Conservation (phyloP, 805 yeast species). For the Metschnikowia kofuensis region DNA sequence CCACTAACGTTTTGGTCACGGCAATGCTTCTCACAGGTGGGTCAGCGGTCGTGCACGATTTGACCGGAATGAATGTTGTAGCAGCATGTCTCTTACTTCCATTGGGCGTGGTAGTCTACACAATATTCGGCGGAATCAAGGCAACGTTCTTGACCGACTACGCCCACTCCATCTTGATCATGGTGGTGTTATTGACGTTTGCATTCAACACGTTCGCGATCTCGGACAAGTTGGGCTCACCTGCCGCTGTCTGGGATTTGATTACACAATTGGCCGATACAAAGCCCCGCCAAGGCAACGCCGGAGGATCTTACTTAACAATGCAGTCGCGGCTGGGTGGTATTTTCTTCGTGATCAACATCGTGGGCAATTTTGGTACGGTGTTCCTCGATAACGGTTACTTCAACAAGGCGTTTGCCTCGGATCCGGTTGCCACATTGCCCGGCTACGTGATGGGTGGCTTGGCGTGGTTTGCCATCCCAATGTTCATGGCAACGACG, state of each 20-base stretch:
- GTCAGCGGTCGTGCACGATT: conserved; percentile 71
- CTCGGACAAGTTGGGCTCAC: conserved; percentile 69
- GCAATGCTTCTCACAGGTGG: conserved; percentile 93
- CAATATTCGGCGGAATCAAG: conserved; percentile 45
- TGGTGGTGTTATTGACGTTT: conserved; percentile 72
- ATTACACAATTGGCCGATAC: conserved; percentile 57
- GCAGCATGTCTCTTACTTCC: conserved; percentile 85
- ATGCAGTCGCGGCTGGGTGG: conserved; percentile 86
- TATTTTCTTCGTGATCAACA: conserved; percentile 79
- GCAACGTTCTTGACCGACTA: conserved; percentile 46
- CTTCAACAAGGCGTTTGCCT: conserved; percentile 86
- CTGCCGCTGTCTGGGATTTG: conserved; percentile 73
- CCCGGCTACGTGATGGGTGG: conserved; percentile 91
- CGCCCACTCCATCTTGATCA: conserved; percentile 52
- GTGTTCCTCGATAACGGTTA: conserved; percentile 85
- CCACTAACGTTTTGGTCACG: conserved; percentile 85
- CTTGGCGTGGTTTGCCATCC: conserved; percentile 87
- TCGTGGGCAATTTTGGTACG: conserved; percentile 87
- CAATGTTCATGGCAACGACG: conserved; percentile 76
- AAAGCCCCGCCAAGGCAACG: conserved; percentile 73
- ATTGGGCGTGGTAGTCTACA: conserved; percentile 58
- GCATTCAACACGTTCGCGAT: conserved; percentile 77
- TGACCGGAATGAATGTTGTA: conserved; percentile 79
- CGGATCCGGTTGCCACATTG: conserved; percentile 76
- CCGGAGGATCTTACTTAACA: conserved; percentile 83